Base-by-base conservation (phyloP, 805 yeast species). In the Komagataella kurtzmanii region DNA sequence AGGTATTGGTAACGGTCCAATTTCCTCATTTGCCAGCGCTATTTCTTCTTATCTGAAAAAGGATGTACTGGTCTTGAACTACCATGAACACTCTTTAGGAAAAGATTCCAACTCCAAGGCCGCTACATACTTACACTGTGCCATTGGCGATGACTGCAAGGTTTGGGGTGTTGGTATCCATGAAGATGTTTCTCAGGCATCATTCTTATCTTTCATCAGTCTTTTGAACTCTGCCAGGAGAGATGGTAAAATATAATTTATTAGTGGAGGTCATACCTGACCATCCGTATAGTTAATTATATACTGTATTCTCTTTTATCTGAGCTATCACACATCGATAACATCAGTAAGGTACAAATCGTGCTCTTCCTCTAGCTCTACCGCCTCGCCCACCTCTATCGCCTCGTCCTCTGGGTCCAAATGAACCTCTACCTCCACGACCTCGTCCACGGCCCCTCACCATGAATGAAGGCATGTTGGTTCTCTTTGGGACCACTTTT, bases 1-100 rank as follows among this genome's bases (percentile, higher is more conserved):
- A 40, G 89, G 90, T 59, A 63, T 72, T 24, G 91, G 91, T 67
- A 84, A 84, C 60, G 91, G 91, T 59, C 90, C 89, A 53, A 81
- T 84, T 54, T 84, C 90, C 44, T 78, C 89, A 2, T 79, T 83
- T 64, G 71, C 80, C 51, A 81, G 81, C 64, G 88, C 88, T 17
- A 63, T 83, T 49, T 71, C 82, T 21, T 65, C 71, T 50, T 69
- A 73, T 54, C 71, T 79, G 50, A 77, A 77, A 45, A 70, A 73
- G 52, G 69, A 71, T 54, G 69, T 84, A 46, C 85, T 80, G 66
- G 85, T 84, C 30, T 75, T 76, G 57, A 75, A 79, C 62, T 84
- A 84, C 66, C 72, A 76, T 24, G 91, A 84, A 66, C 91, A 84
- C 65, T 78, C 85, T 53, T 74, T 84, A 57, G 89, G 89, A 56